A percentile compares a stretch with the other conserved stretches of the same genome.
Conservation (phyloP, 2,329 filamentous ascomycete species). For the Diaporthe destruens region DNA sequence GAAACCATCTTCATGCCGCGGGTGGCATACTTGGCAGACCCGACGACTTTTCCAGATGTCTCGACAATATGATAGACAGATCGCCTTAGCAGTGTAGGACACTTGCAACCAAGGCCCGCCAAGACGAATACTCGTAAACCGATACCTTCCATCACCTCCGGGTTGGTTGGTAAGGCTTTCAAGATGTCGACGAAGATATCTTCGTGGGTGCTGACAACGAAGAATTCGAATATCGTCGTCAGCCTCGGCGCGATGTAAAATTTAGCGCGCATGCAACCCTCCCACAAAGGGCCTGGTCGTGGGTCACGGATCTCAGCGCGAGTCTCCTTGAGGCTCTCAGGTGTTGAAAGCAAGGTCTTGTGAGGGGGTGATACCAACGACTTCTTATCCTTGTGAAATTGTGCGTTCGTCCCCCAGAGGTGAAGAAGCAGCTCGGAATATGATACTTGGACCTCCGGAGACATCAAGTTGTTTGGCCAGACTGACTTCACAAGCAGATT, state of each 20-base stretch:
- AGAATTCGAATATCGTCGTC: constrained; percentile 82
- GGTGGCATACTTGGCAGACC: constrained; percentile 77
- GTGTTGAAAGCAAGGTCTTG: constrained; percentile 76
- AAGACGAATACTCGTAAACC: constrained; percentile 84
- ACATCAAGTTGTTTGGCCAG: constrained; percentile 77
- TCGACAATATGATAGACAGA: constrained; percentile 97
- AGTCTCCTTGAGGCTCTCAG: background rate
- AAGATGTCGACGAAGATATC: constrained; percentile 87
- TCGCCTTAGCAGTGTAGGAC: constrained; percentile 87
- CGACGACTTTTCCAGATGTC: constrained; percentile 78
- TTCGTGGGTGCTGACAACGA: constrained; percentile 85
- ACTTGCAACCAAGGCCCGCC: constrained; percentile 81
- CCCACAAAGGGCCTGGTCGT: constrained; percentile 65
- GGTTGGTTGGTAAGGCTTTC: constrained; percentile 80
- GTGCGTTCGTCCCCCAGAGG: constrained; percentile 74
- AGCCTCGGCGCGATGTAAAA: constrained; percentile 79
- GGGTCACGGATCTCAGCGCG: constrained; percentile 34
- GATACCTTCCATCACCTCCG: constrained; percentile 82
- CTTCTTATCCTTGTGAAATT: constrained; percentile 68
- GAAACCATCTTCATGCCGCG: constrained; percentile 79
- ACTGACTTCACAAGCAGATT: constrained; percentile 78
- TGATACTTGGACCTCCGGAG: constrained; percentile 74
- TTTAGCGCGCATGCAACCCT: constrained; percentile 78
- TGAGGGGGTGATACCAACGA: constrained; percentile 70
- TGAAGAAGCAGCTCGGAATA: constrained; percentile 78